Evolutionary conservation across 208 protist species (phyloP).

Genomic region (Trypanosoma caninum): DNA sequence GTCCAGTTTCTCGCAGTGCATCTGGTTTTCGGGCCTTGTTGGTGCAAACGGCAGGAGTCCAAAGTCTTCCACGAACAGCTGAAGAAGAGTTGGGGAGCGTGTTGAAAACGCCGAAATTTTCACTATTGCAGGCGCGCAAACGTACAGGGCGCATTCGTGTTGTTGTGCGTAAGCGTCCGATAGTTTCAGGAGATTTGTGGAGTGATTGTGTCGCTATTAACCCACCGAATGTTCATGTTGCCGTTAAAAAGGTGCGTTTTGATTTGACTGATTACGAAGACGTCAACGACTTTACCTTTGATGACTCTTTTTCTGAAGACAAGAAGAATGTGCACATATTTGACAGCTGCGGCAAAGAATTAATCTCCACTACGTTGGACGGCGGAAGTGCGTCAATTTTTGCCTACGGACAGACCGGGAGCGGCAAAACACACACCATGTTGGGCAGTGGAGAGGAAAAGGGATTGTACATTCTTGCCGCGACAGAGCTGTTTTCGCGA

Average conservation of each 20-base stretch:
- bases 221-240: conserved; percentile 41
- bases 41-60: too few relatives aligned
- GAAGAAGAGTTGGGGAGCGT: neutral
- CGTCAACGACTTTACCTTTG: conserved; percentile 93
- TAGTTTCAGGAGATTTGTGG: conserved; percentile 41
- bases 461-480: conserved; percentile 92
- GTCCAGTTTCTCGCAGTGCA: too few relatives aligned
- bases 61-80: too few relatives aligned
- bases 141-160: conserved; percentile 76
- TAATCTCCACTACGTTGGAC: conserved; percentile 85
- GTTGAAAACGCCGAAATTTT: neutral
- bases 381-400: conserved; percentile 95
- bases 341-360: conserved; percentile 50
- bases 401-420: conserved; percentile 92
- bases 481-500: conserved; percentile 85
- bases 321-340: conserved; percentile 87
- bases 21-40: too few relatives aligned
- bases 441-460: conserved; percentile 43
- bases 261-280: conserved; percentile 95
- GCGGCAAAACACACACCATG: conserved; percentile 77
- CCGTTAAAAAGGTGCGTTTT: conserved; percentile 82
- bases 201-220: conserved; percentile 52
- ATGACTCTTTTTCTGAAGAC: conserved; percentile 85
- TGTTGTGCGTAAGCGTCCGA: conserved; percentile 84
- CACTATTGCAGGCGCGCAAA: conserved; percentile 10